Evolutionary conservation across 1,284 basidiomycete genomes (phyloP).

Genomic region (Sanghuangporus sanghuang): DNA sequence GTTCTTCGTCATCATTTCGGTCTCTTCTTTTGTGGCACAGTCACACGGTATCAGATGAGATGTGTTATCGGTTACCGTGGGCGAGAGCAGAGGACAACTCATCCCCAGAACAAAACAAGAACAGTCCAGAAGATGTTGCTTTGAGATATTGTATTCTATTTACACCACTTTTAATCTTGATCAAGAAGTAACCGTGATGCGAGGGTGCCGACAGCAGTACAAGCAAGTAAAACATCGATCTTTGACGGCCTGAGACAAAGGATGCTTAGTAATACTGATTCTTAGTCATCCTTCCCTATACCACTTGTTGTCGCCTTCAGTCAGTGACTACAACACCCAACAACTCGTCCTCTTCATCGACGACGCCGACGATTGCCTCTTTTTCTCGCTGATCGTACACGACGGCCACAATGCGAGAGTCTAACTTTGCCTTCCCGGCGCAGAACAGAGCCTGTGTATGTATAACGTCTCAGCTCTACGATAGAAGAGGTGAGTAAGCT

Average conservation of each 20-base stretch:
- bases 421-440: conserved; percentile 92
- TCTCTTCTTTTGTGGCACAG: too few relatives aligned
- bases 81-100: too few relatives aligned
- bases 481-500: conserved; percentile 77
- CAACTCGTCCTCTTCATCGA: not conserved
- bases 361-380: not conserved
- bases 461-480: conserved; percentile 93
- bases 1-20: too few relatives aligned
- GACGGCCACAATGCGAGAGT: conserved; percentile 75
- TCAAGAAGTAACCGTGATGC: too few relatives aligned
- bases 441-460: conserved; percentile 95
- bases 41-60: too few relatives aligned
- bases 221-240: not conserved
- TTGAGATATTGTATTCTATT: too few relatives aligned
- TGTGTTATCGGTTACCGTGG: too few relatives aligned
- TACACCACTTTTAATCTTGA: too few relatives aligned
- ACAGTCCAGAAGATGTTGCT: too few relatives aligned
- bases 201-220: not conserved
- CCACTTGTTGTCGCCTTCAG: not conserved
- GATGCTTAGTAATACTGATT: not conserved
- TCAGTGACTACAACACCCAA: not conserved
- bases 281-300: conserved; percentile 6
- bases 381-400: not conserved
- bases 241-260: not conserved
- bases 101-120: too few relatives aligned